A percentile compares a stretch with the other conserved stretches of the same genome.
These are phyloP conservation scores for Lecanosticta acicola DNA, from an alignment of 2,329 filamentous ascomycete species.

Conservation along the genomic window DNA sequence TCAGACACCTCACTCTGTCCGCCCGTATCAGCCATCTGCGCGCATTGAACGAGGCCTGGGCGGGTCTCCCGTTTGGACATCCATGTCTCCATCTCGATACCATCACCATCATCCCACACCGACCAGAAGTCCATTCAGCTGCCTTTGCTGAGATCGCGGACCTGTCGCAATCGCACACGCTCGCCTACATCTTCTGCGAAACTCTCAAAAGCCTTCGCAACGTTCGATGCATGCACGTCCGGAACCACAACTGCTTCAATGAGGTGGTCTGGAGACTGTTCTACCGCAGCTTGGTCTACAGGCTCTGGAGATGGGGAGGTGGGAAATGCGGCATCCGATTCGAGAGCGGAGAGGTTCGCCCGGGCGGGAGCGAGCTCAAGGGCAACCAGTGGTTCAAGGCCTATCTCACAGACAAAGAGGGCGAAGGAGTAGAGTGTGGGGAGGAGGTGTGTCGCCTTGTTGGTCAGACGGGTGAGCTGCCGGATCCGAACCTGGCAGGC, in stretches of 20 bases:
- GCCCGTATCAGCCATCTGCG: constrained; percentile 30
- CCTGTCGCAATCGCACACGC: constrained; percentile 31
- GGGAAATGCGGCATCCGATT: constrained; percentile 28
- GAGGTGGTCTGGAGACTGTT: constrained; percentile 32
- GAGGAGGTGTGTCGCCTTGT: constrained; percentile 27
- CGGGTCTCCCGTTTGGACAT: constrained; percentile 31
- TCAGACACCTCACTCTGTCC: constrained; percentile 31
- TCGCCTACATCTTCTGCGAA: constrained; percentile 35
- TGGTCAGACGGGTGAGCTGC: constrained; percentile 18
- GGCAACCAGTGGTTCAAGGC: constrained; percentile 18
- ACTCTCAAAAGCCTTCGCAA: constrained; percentile 30
- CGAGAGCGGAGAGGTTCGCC: constrained; percentile 16
- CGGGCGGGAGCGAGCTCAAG: constrained; percentile 9
- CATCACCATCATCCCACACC: constrained; percentile 29
- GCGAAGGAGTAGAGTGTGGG: constrained; percentile 22
- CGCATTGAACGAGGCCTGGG: constrained; percentile 34
- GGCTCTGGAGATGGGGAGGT: constrained; percentile 34
- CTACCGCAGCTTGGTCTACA: constrained; percentile 31
- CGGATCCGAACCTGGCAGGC: constrained; percentile 17
- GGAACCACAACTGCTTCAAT: constrained; percentile 32
- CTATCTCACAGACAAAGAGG: constrained; percentile 9
- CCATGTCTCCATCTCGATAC: constrained; percentile 27
- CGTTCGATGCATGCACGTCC: constrained; percentile 27
- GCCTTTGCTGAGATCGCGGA: constrained; percentile 34
- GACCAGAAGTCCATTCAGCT: constrained; percentile 25